These are phyloP conservation scores for Plicaturopsis crispa DNA, from an alignment of 768 basidiomycete species.

Conservation along the genomic window DNA sequence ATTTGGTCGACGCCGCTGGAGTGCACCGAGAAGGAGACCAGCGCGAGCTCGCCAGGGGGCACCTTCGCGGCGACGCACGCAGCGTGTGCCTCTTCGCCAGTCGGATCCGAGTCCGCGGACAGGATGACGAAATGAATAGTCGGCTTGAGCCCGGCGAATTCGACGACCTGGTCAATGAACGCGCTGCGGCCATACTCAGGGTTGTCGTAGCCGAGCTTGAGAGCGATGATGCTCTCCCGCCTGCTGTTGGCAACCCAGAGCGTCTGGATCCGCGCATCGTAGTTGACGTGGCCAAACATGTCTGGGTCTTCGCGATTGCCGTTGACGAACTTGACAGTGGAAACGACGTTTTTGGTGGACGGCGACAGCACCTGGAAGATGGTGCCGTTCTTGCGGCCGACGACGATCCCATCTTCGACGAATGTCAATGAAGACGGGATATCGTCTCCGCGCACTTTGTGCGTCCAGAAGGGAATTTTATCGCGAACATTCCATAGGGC, in stretches of 20 bases:
- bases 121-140: constrained; percentile 88
- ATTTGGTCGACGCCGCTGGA: constrained; percentile 86
- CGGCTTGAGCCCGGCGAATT: constrained; percentile 77
- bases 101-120: constrained; percentile 76
- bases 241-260: constrained; percentile 85
- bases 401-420: constrained; percentile 78
- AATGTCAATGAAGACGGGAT: constrained; percentile 78
- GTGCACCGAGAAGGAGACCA: constrained; percentile 87
- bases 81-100: constrained; percentile 76
- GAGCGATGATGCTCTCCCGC: constrained; percentile 76
- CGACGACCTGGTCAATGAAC: constrained; percentile 75
- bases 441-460: constrained; percentile 75
- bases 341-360: constrained; percentile 63
- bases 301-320: constrained; percentile 64
- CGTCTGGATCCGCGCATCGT: constrained; percentile 79
- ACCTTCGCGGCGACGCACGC: constrained; percentile 81
- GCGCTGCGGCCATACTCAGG: constrained; percentile 47
- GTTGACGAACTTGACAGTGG: constrained; percentile 74
- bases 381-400: constrained; percentile 81
- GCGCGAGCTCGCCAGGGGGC: constrained; percentile 64
- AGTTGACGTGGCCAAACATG: constrained; percentile 85
- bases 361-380: constrained; percentile 77
- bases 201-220: constrained; percentile 66
- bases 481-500: constrained; percentile 81
- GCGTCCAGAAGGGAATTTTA: constrained; percentile 64